Percentiles rank a stretch among this genome's conserved stretches.
phyloP scores from a whole-genome alignment of 2,329 filamentous ascomycete genomes.

The Aspergillus sclerotialis region DNA sequence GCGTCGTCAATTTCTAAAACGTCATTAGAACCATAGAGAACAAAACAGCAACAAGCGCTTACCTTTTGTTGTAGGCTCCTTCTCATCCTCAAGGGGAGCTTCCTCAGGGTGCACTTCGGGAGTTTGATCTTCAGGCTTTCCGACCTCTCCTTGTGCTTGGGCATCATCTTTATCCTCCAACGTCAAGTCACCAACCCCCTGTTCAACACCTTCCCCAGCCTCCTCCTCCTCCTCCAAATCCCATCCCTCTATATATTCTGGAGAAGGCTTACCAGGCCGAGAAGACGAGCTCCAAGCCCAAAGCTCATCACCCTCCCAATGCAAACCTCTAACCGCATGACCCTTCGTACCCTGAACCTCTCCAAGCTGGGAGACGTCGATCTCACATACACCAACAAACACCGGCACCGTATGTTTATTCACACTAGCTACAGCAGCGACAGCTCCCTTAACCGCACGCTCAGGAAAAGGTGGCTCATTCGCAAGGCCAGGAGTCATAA shows the following conservation, averaged over 20 bases:
- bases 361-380: conserved; percentile 51
- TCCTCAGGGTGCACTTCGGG: conserved; percentile 25
- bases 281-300: conserved; percentile 56
- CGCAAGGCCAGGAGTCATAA: conserved; percentile 63
- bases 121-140: conserved; percentile 10
- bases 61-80: conserved; percentile 54
- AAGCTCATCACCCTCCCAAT: conserved; percentile 64
- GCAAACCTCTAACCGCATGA: conserved; percentile 57
- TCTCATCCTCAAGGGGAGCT: conserved; percentile 33
- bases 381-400: conserved; percentile 58
- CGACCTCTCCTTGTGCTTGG: conserved; percentile 5
- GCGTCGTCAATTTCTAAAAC: conserved; percentile 59
- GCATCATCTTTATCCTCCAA: conserved; percentile 23
- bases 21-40: conserved; percentile 6
- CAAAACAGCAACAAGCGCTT: conserved; percentile 7
- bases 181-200: conserved; percentile 35
- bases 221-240: conserved; percentile 24
- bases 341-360: conserved; percentile 56
- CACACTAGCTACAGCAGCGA: conserved; percentile 58
- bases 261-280: conserved; percentile 46
- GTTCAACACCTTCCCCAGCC: conserved; percentile 36
- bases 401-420: conserved; percentile 55
- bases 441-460: conserved; percentile 51
- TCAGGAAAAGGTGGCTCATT: conserved; percentile 58
- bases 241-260: conserved; percentile 49